Evolutionary conservation across 2,329 filamentous ascomycete species (phyloP), one percentile per base, ranked within the genome.

Genomic region (Alternaria rosae): DNA sequence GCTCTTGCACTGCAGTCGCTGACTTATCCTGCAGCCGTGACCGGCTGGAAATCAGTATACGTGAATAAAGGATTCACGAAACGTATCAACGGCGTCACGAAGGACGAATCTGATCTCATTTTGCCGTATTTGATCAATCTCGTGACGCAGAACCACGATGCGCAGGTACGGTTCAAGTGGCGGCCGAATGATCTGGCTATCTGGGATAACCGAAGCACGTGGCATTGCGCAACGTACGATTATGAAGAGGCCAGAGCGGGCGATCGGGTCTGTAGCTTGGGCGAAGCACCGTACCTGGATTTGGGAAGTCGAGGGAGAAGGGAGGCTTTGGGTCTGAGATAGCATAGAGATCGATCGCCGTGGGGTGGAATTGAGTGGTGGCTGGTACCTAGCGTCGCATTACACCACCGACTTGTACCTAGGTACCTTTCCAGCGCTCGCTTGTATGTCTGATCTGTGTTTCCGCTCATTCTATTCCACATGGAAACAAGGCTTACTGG

Each of bases 191-290:
- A 69, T 45, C 57, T 73, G 74, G 85, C 87, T 2, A 88, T 91
- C 65, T 91, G 89, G 89, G 89, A 91, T 71, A 91, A 91, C 62
- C 78, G 87, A 7, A 85, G 84, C 55, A 83, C 80, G 1, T 88
- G 86, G 75, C 87, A 89, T 67, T 85, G 84, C 38, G 88, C 87
- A 0, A 90, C 87, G 0, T 89, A 86, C 64, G 89, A 91, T 66
- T 90, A 90, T 45, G 82, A 82, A 13, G 87, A 50, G 80, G 82
- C 52, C 83, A 85, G 25, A 82, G 87, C 70, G 72, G 87, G 20
- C 81, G 73, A 75, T 41, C 65, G 84, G 1, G 86, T 89, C 3
- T 8, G 84, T 82, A 8, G 81, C 88, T 6, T 87, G 83, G 12
- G 87, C 85, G 80, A 82, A 74, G 67, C 87, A 84, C 86, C 87